Evolutionary conservation across 345 rosid genomes (phyloP).

Genomic region (Noccaea bulbosa): DNA sequence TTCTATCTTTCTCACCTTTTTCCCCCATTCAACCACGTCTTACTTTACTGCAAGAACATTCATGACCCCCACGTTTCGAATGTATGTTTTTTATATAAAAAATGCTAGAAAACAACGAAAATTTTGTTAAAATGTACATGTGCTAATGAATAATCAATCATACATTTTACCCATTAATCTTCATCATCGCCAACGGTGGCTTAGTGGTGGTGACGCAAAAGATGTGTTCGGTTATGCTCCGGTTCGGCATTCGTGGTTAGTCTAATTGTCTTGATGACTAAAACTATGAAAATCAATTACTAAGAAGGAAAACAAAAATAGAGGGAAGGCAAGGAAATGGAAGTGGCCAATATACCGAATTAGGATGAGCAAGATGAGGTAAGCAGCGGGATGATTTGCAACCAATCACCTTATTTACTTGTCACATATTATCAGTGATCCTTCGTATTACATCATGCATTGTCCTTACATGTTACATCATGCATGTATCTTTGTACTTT

Average conservation of each 20-base stretch:
- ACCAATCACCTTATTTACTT: constrained; percentile 17
- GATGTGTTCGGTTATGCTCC: too few species aligned
- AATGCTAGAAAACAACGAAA: background rate
- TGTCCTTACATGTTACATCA: constrained; percentile 29
- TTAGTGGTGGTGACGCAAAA: too few species aligned
- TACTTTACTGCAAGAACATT: constrained; percentile 44
- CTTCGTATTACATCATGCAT: constrained; percentile 38
- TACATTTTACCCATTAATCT: constrained; percentile 11
- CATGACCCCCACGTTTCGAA: constrained; percentile 47
- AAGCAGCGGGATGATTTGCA: constrained; percentile 36
- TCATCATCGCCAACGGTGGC: too few species aligned
- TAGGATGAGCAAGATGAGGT: constrained; percentile 33
- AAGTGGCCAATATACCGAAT: constrained; percentile 26
- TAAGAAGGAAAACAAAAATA: background rate
- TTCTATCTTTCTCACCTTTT: constrained; percentile 27
- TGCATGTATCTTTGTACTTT: constrained; percentile 25
- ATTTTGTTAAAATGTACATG: constrained; percentile 3
- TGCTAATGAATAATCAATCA: constrained; percentile 38
- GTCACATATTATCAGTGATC: constrained; percentile 25
- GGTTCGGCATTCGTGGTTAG: too few species aligned
- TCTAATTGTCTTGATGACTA: background rate
- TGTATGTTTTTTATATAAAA: constrained; percentile 18
- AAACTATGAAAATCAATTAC: background rate
- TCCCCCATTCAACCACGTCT: constrained; percentile 39
- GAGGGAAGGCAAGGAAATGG: background rate